phyloP scores from a whole-genome alignment of 352 stramenopile species.

The Phytopythium boreale region DNA sequence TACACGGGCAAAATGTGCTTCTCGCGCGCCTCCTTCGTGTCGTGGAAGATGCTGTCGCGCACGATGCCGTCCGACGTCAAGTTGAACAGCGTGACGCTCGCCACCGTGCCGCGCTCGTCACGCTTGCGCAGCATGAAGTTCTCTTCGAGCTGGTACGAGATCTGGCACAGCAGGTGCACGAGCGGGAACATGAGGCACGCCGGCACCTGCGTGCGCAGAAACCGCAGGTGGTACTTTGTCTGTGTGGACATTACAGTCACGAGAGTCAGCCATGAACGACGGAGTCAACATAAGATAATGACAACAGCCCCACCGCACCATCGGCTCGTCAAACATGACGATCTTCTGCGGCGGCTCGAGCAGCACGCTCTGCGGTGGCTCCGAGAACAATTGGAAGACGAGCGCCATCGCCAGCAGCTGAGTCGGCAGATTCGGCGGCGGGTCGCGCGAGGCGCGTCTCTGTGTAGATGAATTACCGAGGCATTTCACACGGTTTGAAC shows the following conservation, averaged over 20 bases:
- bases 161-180: conserved; percentile 82
- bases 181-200: conserved; percentile 81
- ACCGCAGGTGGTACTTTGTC: conserved; percentile 85
- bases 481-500: neutral
- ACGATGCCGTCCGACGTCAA: conserved; percentile 85
- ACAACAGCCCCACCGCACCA: conserved; percentile 41
- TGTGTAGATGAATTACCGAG: conserved; percentile 10
- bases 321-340: conserved; percentile 84
- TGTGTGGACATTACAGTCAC: conserved; percentile 15
- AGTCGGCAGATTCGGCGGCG: conserved; percentile 68
- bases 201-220: conserved; percentile 76
- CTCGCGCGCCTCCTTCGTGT: conserved; percentile 83
- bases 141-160: conserved; percentile 87
- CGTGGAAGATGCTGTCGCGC: conserved; percentile 83
- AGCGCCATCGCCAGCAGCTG: conserved; percentile 83
- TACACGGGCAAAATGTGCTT: conserved; percentile 83
- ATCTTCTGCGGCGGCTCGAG: conserved; percentile 68
- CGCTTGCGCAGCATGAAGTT: conserved; percentile 78
- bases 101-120: conserved; percentile 75
- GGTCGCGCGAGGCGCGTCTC: conserved; percentile 66
- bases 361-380: conserved; percentile 76
- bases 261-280: conserved; percentile 12
- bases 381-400: conserved; percentile 82
- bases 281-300: neutral
- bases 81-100: conserved; percentile 82